Evolutionary conservation across 306 rosid species (phyloP), one percentile per base, ranked within the genome.

Genomic region (Mimosa pudica): DNA sequence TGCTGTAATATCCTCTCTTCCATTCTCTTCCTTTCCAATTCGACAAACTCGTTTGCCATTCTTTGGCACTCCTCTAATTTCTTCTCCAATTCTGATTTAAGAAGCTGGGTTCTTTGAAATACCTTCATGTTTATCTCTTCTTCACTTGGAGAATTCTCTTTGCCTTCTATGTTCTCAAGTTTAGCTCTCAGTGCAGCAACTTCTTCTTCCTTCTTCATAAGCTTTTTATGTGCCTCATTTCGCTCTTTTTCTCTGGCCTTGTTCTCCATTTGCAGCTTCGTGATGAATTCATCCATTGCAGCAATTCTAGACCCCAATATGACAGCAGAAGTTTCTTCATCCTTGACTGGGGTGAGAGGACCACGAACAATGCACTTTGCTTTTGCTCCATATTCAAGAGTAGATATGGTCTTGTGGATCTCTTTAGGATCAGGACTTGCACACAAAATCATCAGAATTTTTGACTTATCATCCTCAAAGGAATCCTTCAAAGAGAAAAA

Each of bases 311-410:
- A 96, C 33, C 99, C 99, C 74, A 96, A 75, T 74, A 96, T 88
- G 55, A 91, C 99, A 10, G 94, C 78, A 38, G 99, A 91, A 77
- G 94, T 89, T 80, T 93, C 99, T 5, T 88, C 97, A 14, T 91
- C 99, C 86, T 88, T 92, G 10, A 81, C 84, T 10, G 98, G 98
- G 0, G 97, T 91, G 79, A 85, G 92, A 57, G 92, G 94, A 33
- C 99, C 98, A 42, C 99, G 98, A 70, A 96, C 93, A 16, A 96
- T 96, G 65, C 99, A 93, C 82, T 96, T 96, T 57, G 99, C 99
- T 85, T 96, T 96, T 3, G 99, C 97, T 16, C 99, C 99, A 76
- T 96, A 96, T 82, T 96, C 99, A 58, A 96, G 98, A 30, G 98
- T 96, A 33, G 93, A 88, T 44, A 96, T 96, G 54, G 99, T 96